A percentile compares a stretch with the other conserved stretches of the same genome.
These are phyloP conservation scores for Polygonum aviculare DNA, from an alignment of 148 eudicot genomes.

Conservation along the genomic window DNA sequence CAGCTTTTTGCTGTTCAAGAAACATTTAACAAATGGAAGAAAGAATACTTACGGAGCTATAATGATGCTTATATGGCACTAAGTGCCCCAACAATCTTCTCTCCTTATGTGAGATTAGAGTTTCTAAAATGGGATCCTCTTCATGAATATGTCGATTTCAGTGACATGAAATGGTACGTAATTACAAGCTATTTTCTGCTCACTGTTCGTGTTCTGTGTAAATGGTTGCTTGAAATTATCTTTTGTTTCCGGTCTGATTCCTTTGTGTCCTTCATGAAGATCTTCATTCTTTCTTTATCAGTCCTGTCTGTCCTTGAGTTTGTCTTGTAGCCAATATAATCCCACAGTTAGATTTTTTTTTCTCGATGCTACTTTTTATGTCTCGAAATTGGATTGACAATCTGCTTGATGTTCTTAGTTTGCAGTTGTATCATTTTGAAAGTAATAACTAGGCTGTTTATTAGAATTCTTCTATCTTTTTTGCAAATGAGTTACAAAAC, in stretches of 20 bases:
- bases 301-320: slow-evolving; percentile 5
- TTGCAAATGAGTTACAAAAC: background rate
- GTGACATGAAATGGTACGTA: slow-evolving; percentile 85
- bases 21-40: slow-evolving; percentile 78
- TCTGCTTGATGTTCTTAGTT: background rate
- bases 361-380: background rate
- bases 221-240: background rate
- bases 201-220: slow-evolving; percentile 5
- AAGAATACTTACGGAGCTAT: slow-evolving; percentile 57
- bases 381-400: background rate
- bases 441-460: background rate
- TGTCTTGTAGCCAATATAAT: slow-evolving; percentile 6
- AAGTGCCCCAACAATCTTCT: slow-evolving; percentile 80
- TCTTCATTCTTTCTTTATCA: background rate
- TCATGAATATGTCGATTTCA: slow-evolving; percentile 74
- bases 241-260: background rate
- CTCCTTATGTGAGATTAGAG: slow-evolving; percentile 95
- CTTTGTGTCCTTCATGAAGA: background rate
- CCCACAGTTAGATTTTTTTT: background rate
- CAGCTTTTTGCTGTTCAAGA: slow-evolving; percentile 65
- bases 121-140: slow-evolving; percentile 98
- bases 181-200: slow-evolving; percentile 17
- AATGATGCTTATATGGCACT: slow-evolving; percentile 84
- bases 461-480: background rate
- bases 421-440: background rate